These are phyloP conservation scores for Micractinium conductrix DNA, from an alignment of 139 green algal genomes.

Conservation along the genomic window DNA sequence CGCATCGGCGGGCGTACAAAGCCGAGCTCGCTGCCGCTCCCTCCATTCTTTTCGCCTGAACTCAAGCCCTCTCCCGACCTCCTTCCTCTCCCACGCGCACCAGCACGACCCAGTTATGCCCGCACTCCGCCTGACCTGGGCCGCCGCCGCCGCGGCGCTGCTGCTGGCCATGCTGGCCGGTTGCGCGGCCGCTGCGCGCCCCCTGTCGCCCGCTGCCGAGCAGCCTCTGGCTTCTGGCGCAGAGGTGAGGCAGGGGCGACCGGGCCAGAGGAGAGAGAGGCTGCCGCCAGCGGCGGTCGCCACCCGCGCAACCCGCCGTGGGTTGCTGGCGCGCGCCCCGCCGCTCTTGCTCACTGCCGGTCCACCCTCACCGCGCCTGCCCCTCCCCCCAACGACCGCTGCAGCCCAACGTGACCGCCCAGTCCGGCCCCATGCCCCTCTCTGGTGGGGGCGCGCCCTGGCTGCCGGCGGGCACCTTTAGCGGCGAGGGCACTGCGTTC, in stretches of 20 bases:
- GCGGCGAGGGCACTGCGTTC: conserved; percentile 31
- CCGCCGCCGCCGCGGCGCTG: background rate
- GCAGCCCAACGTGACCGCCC: background rate
- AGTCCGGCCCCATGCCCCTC: background rate
- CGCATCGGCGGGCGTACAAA: background rate
- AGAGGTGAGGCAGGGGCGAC: background rate
- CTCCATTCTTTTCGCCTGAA: background rate
- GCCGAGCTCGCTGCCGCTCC: background rate
- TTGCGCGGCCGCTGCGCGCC: background rate
- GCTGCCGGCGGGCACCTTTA: background rate
- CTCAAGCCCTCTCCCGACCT: too few species aligned
- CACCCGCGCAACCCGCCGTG: too few species aligned
- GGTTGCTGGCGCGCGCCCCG: too few species aligned
- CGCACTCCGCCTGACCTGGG: background rate
- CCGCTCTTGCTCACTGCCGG: too few species aligned
- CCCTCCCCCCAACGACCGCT: background rate
- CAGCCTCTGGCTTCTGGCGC: background rate
- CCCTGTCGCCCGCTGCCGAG: background rate
- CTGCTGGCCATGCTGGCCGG: too few species aligned
- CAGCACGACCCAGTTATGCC: background rate
- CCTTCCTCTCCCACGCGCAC: background rate
- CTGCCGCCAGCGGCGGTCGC: too few species aligned
- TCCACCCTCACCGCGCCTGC: too few species aligned
- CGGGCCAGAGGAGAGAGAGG: too few species aligned
- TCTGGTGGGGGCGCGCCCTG: background rate